Evolutionary conservation across 768 basidiomycete species (phyloP), one percentile per base, ranked within the genome.

Genomic region (Lentinula lateritia): DNA sequence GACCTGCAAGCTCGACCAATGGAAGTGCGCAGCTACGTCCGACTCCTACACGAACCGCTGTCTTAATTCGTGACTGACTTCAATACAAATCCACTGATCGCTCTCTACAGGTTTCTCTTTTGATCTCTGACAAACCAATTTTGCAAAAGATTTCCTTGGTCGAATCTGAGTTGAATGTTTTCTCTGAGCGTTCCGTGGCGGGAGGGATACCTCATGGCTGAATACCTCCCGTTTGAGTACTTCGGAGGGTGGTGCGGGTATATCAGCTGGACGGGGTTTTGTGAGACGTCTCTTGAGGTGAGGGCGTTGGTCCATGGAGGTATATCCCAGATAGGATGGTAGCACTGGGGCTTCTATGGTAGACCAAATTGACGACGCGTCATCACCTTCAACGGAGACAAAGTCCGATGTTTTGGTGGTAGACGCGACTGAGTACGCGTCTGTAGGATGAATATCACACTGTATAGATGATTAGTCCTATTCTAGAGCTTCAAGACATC

Each of bases 181-280:
- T 6, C 10, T 28, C 28, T 43, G 6, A 39, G 6, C 15, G 55
- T 20, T 48, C 46, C 46, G 20, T 48, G 53, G 53, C 8, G 52
- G 43, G 15, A 52, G 56, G 7, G 52, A 48, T 12, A 56, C 53
- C 20, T 54, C 41, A 36, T 61, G 61, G n/a, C 53, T 55, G 42
- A 54, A 61, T 7, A 54, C 50, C 20, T 56, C 41, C n/a, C 61
- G 45, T 35, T 48, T 39, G n/a, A 61, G 53, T 7, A 61, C 61
- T 55, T 61, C 61, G 12, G 53, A 54, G 12, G 61, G 61, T 6
- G 61, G 61, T 16, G 53, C 61, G 32, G 61, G 61, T 13, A 61
- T 34, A n/a, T 56, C 53, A 23, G 52, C 39, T 7, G 61, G 61
- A 23, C 61, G 45, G 18, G 46, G 52, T 54, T 61, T 61, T 18